Conservation (phyloP, 2,329 filamentous ascomycete genomes). For the Talaromyces verruculosus region DNA sequence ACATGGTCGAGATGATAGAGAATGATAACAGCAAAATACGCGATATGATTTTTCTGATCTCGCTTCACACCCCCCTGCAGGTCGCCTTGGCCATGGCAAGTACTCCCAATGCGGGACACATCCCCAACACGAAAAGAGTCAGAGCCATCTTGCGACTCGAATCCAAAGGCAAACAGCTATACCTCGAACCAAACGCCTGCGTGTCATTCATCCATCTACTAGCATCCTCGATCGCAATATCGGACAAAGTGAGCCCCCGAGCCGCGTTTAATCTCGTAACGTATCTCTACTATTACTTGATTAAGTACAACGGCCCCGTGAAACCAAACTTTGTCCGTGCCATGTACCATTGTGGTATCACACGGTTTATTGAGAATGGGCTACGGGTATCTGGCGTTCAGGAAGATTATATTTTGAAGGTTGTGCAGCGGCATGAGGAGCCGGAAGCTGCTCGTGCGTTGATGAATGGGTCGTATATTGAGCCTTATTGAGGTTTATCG, state of each 20-base stretch:
- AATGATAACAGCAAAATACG: slow-evolving; percentile 30
- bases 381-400: slow-evolving; percentile 34
- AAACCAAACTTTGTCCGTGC: slow-evolving; percentile 48
- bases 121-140: slow-evolving; percentile 17
- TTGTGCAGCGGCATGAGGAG: slow-evolving; percentile 48
- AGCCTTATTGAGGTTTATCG: background rate
- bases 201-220: slow-evolving; percentile 48
- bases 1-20: slow-evolving; percentile 34
- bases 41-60: slow-evolving; percentile 37
- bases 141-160: slow-evolving; percentile 11
- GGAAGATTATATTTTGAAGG: slow-evolving; percentile 46
- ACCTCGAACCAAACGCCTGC: slow-evolving; percentile 37
- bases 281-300: slow-evolving; percentile 50
- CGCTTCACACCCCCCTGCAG: slow-evolving; percentile 40
- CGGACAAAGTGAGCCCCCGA: slow-evolving; percentile 38
- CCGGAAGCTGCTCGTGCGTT: slow-evolving; percentile 39
- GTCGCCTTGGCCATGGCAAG: slow-evolving; percentile 38
- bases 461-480: slow-evolving; percentile 22
- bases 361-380: slow-evolving; percentile 43
- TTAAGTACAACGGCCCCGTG: slow-evolving; percentile 44
- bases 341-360: slow-evolving; percentile 52
- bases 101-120: slow-evolving; percentile 21
- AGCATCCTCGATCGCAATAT: slow-evolving; percentile 46
- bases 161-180: slow-evolving; percentile 18
- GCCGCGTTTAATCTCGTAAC: slow-evolving; percentile 48